Base-by-base conservation (phyloP, 768 basidiomycete species). In the Cystobasidium tubakii region DNA sequence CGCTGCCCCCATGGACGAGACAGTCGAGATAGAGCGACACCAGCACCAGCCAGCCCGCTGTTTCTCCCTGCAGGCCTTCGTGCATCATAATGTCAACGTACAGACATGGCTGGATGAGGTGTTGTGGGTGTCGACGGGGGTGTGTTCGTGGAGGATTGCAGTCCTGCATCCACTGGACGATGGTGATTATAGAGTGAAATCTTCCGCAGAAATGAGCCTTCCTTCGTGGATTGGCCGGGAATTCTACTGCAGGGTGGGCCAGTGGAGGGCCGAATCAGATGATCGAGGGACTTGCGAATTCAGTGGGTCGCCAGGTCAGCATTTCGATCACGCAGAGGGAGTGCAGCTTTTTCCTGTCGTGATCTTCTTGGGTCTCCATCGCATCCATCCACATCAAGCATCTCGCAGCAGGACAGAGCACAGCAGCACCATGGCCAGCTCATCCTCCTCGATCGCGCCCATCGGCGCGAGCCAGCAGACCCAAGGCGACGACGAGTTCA, bases 401-500 rank as follows among this genome's bases (percentile, higher is more conserved):
- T 42, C 42, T 42, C 42, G n/a, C 42, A 42, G 42, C 42, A 42
- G 15, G 39, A 6, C 39, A 39, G 39, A 39, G 39, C 15, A 15
- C 39, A 39, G 6, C 15, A 6, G 6, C 66, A 81, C 82, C 71
- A 90, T 89, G 25, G 98, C 91, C 7, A 88, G 46, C 46, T 50
- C 86, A 43, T 84, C 89, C 66, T 98, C 84, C 74, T 96, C 89
- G 4, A 82, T 84, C 82, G 98, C 95, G 80, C 90, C 90, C 74
- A 88, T 86, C 1, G 98, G 95, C 82, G 98, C 93, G 53, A 39
- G 39, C 39, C 39, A 39, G 39, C 39, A 39, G 39, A 39, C 39
- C 39, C 39, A 39, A 15, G 6, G 7, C 39, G 46, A 29, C n/a
- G 55, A 46, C 23, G 89, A 92, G 80, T 92, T 86, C 79, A 78